Evolutionary conservation across 345 rosid species (phyloP).

Genomic region (Ceriops zippeliana): DNA sequence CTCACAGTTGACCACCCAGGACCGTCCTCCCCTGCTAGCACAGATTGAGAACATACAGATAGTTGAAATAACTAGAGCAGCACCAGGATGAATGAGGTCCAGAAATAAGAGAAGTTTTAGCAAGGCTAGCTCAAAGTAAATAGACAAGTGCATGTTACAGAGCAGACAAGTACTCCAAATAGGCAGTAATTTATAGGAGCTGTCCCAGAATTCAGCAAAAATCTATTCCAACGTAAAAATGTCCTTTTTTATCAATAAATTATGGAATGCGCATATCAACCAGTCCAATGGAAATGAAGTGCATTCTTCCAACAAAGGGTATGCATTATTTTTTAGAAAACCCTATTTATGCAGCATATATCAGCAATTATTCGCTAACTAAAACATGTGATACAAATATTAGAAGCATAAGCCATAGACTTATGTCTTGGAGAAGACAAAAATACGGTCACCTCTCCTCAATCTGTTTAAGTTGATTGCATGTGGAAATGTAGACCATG

Average conservation of each 20-base stretch:
- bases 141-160: neutral
- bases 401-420: neutral
- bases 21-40: conserved; percentile 73
- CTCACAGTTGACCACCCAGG: conserved; percentile 95
- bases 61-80: neutral
- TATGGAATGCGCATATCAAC: conserved; percentile 36
- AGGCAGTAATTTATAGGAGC: neutral
- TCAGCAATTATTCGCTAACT: neutral
- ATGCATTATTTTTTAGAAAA: conserved; percentile 67
- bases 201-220: neutral
- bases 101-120: neutral
- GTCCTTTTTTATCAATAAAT: too few relatives aligned
- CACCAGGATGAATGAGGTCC: neutral
- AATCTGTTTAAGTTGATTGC: neutral
- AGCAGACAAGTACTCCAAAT: neutral
- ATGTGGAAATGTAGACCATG: neutral
- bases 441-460: neutral
- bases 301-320: conserved; percentile 88
- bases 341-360: conserved; percentile 41
- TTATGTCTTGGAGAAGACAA: neutral
- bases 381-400: neutral
- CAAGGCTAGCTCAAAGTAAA: neutral
- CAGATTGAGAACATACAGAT: neutral
- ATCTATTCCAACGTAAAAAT: too few relatives aligned
- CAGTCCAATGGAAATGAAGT: conserved; percentile 72